phyloP scores from a whole-genome alignment of 2,329 filamentous ascomycete genomes.

The Dactylellina cionopaga region DNA sequence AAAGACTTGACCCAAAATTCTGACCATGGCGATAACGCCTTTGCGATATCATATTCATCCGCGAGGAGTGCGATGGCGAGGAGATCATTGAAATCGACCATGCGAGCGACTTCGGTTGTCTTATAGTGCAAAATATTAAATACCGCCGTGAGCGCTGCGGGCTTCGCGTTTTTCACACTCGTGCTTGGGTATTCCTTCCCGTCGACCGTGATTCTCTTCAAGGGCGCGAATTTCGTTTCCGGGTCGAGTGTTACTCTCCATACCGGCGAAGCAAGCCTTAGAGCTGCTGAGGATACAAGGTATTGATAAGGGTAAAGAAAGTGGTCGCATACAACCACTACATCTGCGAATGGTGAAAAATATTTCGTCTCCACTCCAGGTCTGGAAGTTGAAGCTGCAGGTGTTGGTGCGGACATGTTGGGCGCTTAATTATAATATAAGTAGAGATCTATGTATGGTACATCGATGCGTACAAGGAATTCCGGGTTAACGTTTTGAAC shows the following conservation, averaged over 20 bases:
- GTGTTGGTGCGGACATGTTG: too few species aligned
- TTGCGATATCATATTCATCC: slow-evolving; percentile 21
- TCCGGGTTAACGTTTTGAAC: too few species aligned
- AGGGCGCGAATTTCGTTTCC: slow-evolving; percentile 5
- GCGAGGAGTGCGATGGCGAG: slow-evolving; percentile 3
- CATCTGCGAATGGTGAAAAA: slow-evolving; percentile 11
- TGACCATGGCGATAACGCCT: slow-evolving; percentile 14
- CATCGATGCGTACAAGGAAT: too few species aligned
- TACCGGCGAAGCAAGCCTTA: slow-evolving; percentile 14
- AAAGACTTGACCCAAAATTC: slow-evolving; percentile 19
- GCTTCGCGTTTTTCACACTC: not conserved
- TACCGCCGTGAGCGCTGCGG: not conserved
- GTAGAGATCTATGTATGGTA: too few species aligned
- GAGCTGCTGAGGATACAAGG: slow-evolving; percentile 9
- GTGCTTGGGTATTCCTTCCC: slow-evolving; percentile 17
- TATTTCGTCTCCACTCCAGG: not conserved
- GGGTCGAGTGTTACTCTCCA: slow-evolving; percentile 31
- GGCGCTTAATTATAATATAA: too few species aligned
- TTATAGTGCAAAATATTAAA: slow-evolving; percentile 35
- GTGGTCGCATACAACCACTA: slow-evolving; percentile 11
- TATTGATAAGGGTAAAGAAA: not conserved
- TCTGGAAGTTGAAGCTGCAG: not conserved
- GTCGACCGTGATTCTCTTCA: not conserved
- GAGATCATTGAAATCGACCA: not conserved
- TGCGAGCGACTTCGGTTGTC: not conserved